A percentile compares a stretch with the other conserved stretches of the same genome.
Evolutionary conservation across 805 yeast species (phyloP).

Genomic region (Candida palmyrensis): DNA sequence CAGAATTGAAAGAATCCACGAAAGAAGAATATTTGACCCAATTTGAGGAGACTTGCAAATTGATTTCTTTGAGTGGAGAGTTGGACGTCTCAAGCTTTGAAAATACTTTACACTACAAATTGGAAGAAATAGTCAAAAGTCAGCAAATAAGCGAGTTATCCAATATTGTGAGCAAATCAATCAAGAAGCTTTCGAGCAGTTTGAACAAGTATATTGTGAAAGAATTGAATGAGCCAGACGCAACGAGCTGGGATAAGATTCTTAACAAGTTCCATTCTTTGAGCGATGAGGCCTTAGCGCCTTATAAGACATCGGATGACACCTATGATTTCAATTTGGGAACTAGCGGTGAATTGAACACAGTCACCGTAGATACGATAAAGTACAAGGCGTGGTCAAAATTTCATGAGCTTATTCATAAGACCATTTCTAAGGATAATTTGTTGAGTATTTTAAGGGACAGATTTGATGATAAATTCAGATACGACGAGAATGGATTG

Average conservation of each 20-base stretch:
- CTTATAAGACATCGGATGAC: slow-evolving; percentile 11
- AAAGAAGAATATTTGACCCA: slow-evolving; percentile 4
- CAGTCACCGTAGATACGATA: slow-evolving; percentile 36
- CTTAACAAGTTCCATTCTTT: slow-evolving; percentile 35
- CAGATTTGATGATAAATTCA: slow-evolving; percentile 74
- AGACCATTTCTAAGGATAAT: slow-evolving; percentile 60
- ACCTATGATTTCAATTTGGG: slow-evolving; percentile 67
- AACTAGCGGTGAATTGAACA: slow-evolving; percentile 38
- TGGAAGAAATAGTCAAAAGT: slow-evolving; percentile 33
- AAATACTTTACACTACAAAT: slow-evolving; percentile 25
- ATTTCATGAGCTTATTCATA: slow-evolving; percentile 54
- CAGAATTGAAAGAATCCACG: slow-evolving; percentile 6
- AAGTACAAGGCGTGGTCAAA: slow-evolving; percentile 59
- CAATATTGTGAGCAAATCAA: slow-evolving; percentile 27
- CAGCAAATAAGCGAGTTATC: slow-evolving; percentile 33
- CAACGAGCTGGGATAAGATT: slow-evolving; percentile 58
- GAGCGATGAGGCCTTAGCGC: slow-evolving; percentile 5
- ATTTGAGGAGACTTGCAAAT: slow-evolving; percentile 10
- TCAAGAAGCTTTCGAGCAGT: slow-evolving; percentile 41
- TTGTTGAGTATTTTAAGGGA: slow-evolving; percentile 66
- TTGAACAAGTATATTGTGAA: slow-evolving; percentile 50
- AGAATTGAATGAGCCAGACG: slow-evolving; percentile 45
- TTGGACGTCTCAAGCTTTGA: slow-evolving; percentile 17
- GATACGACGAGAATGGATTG: slow-evolving; percentile 76
- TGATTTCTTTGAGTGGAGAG: slow-evolving; percentile 25